phyloP scores from a whole-genome alignment of 2,329 filamentous ascomycete genomes.

The Coniochaeta hoffmannii region DNA sequence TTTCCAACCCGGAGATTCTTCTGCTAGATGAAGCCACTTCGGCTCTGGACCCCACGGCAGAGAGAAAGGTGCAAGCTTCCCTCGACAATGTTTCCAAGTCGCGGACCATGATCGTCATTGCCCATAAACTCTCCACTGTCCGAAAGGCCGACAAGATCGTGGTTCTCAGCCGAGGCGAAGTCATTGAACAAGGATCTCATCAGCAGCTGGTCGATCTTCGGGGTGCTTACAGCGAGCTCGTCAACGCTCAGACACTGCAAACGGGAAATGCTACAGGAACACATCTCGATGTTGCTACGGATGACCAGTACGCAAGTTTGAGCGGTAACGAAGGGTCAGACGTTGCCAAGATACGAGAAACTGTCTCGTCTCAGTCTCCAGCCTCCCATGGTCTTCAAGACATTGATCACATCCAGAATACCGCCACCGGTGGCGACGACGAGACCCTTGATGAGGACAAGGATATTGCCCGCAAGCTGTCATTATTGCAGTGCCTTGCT shows the following conservation, averaged over 20 bases:
- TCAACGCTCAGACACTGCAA: conserved; percentile 19
- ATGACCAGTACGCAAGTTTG: not conserved
- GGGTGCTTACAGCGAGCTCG: conserved; percentile 40
- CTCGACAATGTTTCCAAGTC: conserved; percentile 14
- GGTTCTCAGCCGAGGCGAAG: conserved; percentile 44
- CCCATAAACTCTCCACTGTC: conserved; percentile 45
- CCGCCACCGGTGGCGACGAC: not conserved
- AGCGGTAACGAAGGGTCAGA: not conserved
- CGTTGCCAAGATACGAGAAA: not conserved
- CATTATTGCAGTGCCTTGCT: not conserved
- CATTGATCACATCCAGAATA: not conserved
- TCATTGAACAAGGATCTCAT: conserved; percentile 50
- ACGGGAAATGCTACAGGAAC: not conserved
- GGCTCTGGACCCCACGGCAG: conserved; percentile 34
- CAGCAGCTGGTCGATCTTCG: conserved; percentile 38
- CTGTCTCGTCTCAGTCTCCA: not conserved
- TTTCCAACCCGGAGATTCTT: conserved; percentile 31
- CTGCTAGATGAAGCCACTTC: conserved; percentile 39
- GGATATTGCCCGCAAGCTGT: not conserved
- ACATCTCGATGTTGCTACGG: not conserved
- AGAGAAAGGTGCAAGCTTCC: conserved; percentile 26
- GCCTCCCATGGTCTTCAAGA: not conserved
- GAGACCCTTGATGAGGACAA: not conserved
- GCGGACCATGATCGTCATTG: conserved; percentile 50
- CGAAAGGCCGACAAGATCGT: conserved; percentile 51